phyloP scores from a whole-genome alignment of 306 rosid genomes.

The Amphicarpaea edgeworthii region DNA sequence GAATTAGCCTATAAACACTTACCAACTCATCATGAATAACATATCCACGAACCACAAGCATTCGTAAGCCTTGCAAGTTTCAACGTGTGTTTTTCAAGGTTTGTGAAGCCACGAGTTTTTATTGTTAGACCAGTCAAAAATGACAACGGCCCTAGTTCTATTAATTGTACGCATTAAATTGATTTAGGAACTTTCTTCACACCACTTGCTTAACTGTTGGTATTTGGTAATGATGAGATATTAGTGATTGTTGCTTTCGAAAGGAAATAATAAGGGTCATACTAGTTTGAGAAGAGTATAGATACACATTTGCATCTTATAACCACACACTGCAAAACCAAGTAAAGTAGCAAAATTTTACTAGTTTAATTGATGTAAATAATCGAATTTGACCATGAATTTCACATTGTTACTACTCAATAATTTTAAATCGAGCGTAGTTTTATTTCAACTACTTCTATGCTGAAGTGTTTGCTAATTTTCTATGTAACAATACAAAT shows the following conservation, averaged over 20 bases:
- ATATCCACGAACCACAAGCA: background rate
- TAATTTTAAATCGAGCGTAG: background rate
- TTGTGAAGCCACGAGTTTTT: background rate
- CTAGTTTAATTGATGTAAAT: background rate
- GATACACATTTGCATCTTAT: background rate
- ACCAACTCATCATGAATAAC: background rate
- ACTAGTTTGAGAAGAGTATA: conserved; percentile 6
- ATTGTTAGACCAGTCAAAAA: background rate
- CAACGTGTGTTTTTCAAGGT: background rate
- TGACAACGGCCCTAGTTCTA: conserved; percentile 5
- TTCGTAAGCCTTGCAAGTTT: background rate
- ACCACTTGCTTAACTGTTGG: background rate
- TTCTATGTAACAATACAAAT: too few relatives aligned
- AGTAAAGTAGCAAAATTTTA: background rate
- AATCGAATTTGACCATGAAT: background rate
- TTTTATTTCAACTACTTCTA: too few relatives aligned
- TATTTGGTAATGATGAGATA: background rate
- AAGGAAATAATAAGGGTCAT: background rate
- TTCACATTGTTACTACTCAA: background rate
- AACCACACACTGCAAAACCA: conserved; percentile 23
- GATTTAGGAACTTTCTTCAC: background rate
- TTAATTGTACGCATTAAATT: background rate
- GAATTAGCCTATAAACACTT: background rate
- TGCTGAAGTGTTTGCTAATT: too few relatives aligned
- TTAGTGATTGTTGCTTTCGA: conserved; percentile 11